Percentiles rank a stretch among this genome's conserved stretches.
Conservation (phyloP, 176 grass and related monocot species). For the Cenchrus americanus region DNA sequence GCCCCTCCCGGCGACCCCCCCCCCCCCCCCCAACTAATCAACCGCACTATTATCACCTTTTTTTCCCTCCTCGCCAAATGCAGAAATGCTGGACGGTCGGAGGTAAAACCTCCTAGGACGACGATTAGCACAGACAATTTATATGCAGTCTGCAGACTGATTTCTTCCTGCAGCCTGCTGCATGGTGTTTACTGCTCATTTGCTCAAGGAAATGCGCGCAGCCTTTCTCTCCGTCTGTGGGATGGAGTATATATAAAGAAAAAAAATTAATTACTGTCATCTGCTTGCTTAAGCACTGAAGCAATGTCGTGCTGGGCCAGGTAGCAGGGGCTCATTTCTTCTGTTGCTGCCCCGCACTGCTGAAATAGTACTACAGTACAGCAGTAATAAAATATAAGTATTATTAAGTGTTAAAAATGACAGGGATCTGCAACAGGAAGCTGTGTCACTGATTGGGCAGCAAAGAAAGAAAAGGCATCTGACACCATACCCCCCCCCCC, state of each 20-base stretch:
- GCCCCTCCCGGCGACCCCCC: too few species aligned
- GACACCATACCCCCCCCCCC: neutral
- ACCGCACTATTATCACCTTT: neutral
- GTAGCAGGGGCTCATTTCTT: neutral
- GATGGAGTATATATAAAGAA: neutral
- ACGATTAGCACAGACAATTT: neutral
- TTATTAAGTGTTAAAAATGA: neutral
- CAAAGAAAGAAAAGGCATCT: neutral
- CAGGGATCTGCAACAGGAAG: slow-evolving; percentile 6
- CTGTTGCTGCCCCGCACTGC: neutral
- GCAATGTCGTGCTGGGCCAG: neutral
- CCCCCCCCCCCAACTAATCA: neutral
- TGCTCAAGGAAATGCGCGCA: neutral
- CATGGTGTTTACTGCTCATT: neutral
- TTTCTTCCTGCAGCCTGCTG: neutral
- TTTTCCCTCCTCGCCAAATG: neutral
- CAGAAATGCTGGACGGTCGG: neutral
- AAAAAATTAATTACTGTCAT: neutral
- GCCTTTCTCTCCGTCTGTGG: neutral
- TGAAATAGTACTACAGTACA: too few species aligned
- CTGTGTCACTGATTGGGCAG: neutral
- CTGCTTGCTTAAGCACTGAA: too few species aligned
- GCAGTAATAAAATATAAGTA: neutral
- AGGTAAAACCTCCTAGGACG: too few species aligned
- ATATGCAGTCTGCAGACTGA: neutral